Percentiles rank a stretch among this genome's conserved stretches.
phyloP scores from a whole-genome alignment of 441 rosid species.

The Adansonia gregorii region DNA sequence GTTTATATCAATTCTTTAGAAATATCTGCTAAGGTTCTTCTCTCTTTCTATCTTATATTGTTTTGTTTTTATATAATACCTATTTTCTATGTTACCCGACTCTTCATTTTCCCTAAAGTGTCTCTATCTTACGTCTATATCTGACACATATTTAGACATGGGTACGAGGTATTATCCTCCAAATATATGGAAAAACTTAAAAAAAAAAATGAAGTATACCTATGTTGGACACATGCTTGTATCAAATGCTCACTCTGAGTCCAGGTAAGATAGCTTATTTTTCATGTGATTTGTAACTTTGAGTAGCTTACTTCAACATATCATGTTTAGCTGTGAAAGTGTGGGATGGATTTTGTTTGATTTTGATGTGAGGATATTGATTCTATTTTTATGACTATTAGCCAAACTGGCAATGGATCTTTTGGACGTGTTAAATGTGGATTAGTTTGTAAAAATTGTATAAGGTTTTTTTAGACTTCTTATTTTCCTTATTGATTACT shows the following conservation, averaged over 20 bases:
- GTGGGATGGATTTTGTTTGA: constrained; percentile 4
- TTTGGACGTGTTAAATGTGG: neutral
- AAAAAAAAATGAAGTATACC: no score
- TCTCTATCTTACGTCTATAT: no score
- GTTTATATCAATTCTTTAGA: constrained; percentile 67
- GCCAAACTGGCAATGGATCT: neutral
- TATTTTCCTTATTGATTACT: neutral
- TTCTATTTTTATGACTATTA: neutral
- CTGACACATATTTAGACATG: no score
- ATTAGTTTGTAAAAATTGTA: neutral
- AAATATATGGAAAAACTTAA: no score
- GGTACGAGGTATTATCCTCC: no score
- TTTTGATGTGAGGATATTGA: neutral
- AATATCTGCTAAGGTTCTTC: constrained; percentile 66
- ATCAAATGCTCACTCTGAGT: no score
- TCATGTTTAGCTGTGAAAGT: neutral
- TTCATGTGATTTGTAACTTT: neutral
- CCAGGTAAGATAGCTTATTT: neutral
- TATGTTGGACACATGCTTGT: no score
- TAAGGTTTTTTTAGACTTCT: neutral
- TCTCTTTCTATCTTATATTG: neutral
- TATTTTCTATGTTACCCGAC: no score
- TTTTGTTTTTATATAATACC: neutral
- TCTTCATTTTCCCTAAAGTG: no score
- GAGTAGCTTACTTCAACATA: neutral